Conservation (phyloP, 1,284 basidiomycete species). For the Moniliophthora roreri region DNA sequence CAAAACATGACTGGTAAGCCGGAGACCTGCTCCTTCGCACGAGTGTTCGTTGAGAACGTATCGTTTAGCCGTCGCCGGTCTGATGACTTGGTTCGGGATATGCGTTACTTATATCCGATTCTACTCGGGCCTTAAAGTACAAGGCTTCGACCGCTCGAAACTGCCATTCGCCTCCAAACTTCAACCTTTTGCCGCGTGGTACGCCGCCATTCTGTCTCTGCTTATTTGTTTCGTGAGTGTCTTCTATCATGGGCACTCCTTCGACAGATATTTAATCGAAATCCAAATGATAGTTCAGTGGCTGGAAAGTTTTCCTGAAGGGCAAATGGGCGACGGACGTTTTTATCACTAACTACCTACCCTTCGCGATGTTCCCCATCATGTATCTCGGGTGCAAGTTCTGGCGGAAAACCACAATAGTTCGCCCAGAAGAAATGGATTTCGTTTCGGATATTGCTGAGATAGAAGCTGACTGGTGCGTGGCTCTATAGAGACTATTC, state of each 20-base stretch:
- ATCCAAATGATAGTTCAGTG: constrained; percentile 55
- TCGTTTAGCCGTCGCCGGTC: constrained; percentile 38
- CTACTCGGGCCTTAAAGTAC: constrained; percentile 70
- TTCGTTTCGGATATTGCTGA: constrained; percentile 71
- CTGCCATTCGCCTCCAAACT: constrained; percentile 66
- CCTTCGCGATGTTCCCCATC: constrained; percentile 74
- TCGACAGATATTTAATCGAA: background rate
- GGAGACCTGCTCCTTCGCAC: constrained; percentile 18
- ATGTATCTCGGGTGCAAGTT: constrained; percentile 64
- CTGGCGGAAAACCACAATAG: constrained; percentile 47
- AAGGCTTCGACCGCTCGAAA: constrained; percentile 64
- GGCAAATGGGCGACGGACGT: constrained; percentile 56
- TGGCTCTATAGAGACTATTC: constrained; percentile 5
- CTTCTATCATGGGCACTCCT: too few species aligned
- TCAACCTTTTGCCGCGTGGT: constrained; percentile 78
- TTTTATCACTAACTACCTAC: constrained; percentile 81
- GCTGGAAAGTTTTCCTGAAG: constrained; percentile 75
- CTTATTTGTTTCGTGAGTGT: constrained; percentile 68
- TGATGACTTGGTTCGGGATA: constrained; percentile 87
- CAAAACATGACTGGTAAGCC: constrained; percentile 59
- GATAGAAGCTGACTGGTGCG: constrained; percentile 68
- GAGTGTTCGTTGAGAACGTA: constrained; percentile 39
- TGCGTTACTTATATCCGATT: constrained; percentile 80
- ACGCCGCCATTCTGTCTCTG: constrained; percentile 50
- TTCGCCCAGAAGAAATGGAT: constrained; percentile 67